Evolutionary conservation across 2,329 filamentous ascomycete genomes (phyloP).

Genomic region (Arthrobotrys megalospora): DNA sequence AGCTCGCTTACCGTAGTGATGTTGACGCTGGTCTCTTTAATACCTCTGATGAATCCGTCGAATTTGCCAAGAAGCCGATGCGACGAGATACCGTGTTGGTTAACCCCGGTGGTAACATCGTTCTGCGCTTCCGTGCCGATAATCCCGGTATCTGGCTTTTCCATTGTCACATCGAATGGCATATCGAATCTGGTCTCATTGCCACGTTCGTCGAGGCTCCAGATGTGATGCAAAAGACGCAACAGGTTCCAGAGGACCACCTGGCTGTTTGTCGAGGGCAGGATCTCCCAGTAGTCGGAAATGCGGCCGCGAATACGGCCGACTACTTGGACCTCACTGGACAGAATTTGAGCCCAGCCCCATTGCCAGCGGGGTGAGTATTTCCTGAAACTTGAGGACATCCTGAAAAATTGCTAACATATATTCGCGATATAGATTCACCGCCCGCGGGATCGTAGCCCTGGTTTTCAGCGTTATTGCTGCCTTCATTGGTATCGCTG

Average conservation of each 20-base stretch:
- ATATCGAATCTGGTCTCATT: constrained; percentile 77
- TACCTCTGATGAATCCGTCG: constrained; percentile 68
- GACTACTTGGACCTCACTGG: constrained; percentile 77
- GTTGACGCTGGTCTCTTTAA: constrained; percentile 75
- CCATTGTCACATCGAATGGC: constrained; percentile 81
- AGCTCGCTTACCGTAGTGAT: constrained; percentile 75
- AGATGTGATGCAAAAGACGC: constrained; percentile 73
- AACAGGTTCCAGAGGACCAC: constrained; percentile 76
- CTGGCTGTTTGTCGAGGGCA: constrained; percentile 70
- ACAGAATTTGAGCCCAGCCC: constrained; percentile 72
- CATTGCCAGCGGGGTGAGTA: constrained; percentile 75
- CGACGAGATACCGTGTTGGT: constrained; percentile 79
- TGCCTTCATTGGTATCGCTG: constrained; percentile 78
- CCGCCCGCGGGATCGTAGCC: constrained; percentile 79
- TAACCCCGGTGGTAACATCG: constrained; percentile 77
- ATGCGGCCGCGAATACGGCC: constrained; percentile 80
- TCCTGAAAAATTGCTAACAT: not conserved
- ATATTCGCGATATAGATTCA: constrained; percentile 71
- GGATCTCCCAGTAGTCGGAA: constrained; percentile 74
- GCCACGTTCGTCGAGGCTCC: constrained; percentile 78
- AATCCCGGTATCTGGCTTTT: constrained; percentile 75
- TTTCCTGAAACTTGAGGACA: not conserved
- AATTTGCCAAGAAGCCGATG: constrained; percentile 74
- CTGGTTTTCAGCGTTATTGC: constrained; percentile 80
- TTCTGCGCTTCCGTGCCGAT: constrained; percentile 78